These are phyloP conservation scores for Aureobasidium lini DNA, from an alignment of 2,329 filamentous ascomycete species.

Conservation along the genomic window DNA sequence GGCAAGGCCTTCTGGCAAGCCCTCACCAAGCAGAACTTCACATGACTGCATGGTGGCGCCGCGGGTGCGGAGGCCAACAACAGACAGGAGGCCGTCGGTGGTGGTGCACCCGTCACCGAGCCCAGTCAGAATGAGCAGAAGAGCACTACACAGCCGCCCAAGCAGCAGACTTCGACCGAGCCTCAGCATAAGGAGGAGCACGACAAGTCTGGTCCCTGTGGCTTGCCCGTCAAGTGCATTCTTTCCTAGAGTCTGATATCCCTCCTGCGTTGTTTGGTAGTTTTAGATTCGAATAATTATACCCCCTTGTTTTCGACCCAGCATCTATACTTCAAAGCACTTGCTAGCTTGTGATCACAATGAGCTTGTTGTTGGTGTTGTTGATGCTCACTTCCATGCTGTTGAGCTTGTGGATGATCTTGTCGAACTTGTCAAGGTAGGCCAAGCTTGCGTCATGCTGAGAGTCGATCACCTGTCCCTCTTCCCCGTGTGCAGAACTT, in stretches of 20 bases:
- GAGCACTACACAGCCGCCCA: conserved; percentile 15
- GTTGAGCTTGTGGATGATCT: too few species aligned
- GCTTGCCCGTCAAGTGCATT: conserved; percentile 65
- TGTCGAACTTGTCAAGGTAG: too few species aligned
- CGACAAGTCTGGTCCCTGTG: conserved; percentile 63
- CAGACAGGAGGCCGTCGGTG: conserved; percentile 19
- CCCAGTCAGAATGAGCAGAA: conserved; percentile 12
- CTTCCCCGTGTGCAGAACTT: too few species aligned
- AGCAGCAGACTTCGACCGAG: conserved; percentile 23
- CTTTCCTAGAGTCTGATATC: conserved; percentile 47
- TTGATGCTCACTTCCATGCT: too few species aligned
- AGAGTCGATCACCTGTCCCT: too few species aligned
- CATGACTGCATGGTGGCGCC: conserved; percentile 67
- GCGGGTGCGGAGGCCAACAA: conserved; percentile 22
- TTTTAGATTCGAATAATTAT: conserved; percentile 4
- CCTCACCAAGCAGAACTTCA: conserved; percentile 55
- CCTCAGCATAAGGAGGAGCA: conserved; percentile 35
- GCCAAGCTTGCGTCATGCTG: too few species aligned
- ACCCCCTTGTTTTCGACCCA: not conserved
- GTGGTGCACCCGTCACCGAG: conserved; percentile 10
- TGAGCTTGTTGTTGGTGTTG: too few species aligned
- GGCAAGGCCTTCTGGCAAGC: conserved; percentile 77
- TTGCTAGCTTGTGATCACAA: not conserved
- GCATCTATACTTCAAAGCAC: not conserved
- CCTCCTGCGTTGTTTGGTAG: conserved; percentile 2